These are phyloP conservation scores for Vitellaria paradoxa DNA, from an alignment of 179 eudicot genomes.

Conservation along the genomic window DNA sequence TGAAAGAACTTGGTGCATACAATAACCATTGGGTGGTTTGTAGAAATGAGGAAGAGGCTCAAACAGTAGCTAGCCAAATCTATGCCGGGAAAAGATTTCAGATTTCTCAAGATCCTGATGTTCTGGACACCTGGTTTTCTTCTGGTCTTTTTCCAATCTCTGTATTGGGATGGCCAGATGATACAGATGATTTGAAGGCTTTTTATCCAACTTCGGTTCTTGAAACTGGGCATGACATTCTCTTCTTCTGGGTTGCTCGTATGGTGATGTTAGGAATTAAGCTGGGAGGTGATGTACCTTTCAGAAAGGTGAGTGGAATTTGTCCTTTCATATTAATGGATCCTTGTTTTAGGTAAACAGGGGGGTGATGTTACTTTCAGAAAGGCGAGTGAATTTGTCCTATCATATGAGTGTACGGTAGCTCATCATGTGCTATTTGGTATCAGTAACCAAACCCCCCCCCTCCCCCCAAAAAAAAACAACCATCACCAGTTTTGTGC, in stretches of 20 bases:
- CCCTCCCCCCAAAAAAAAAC: no score
- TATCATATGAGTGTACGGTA: not conserved
- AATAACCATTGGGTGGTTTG: slow-evolving; percentile 82
- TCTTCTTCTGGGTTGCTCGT: slow-evolving; percentile 93
- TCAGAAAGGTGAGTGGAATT: slow-evolving; percentile 51
- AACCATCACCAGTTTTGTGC: no score
- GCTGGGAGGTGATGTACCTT: slow-evolving; percentile 84
- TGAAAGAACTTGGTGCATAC: slow-evolving; percentile 76
- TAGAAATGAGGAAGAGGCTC: slow-evolving; percentile 70
- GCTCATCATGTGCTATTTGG: no score
- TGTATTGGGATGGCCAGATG: slow-evolving; percentile 81
- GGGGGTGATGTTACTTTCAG: slow-evolving; percentile 86
- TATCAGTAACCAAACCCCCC: no score
- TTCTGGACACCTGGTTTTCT: slow-evolving; percentile 65
- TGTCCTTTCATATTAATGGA: not conserved
- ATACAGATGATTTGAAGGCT: slow-evolving; percentile 65
- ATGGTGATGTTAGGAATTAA: slow-evolving; percentile 90
- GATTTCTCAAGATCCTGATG: slow-evolving; percentile 77
- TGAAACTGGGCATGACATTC: slow-evolving; percentile 96
- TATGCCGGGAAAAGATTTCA: slow-evolving; percentile 62
- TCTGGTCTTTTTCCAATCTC: slow-evolving; percentile 66
- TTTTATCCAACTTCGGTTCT: slow-evolving; percentile 89
- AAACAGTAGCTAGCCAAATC: slow-evolving; percentile 43
- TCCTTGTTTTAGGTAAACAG: not conserved
- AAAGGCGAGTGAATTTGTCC: slow-evolving; percentile 48